Evolutionary conservation across 345 rosid genomes (phyloP), one percentile per base, ranked within the genome.

Genomic region (Bruguiera sexangula): DNA sequence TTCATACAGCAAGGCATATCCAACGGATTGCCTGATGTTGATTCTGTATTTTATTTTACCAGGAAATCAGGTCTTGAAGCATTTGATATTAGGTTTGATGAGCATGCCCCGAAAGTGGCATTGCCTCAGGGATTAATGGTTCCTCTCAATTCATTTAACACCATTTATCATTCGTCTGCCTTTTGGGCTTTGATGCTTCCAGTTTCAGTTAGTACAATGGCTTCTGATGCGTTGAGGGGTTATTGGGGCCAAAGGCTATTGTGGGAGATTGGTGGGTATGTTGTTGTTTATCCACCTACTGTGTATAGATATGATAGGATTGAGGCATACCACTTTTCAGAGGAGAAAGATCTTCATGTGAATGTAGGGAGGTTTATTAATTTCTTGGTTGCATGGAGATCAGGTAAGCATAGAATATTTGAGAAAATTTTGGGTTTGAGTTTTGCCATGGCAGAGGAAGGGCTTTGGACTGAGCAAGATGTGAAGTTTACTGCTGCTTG

Each of bases 131-230:
- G 99, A 50, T 68, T 85, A 56, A 92, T 96, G 99, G 96, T 86
- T 53, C 99, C 99, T 0, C 69, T 96, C 57, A 96, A 96, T 82
- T 96, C 99, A 0, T 90, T 96, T 59, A 95, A 95, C 39, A 95
- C 99, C 0, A 75, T 95, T 67, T 95, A 84, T 76, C 99, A 92
- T 76, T 95, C 98, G 4, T 69, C 99, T 0, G 99, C 99, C 1
- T 95, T 95, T 79, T 95, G 98, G 99, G 99, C 85, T 19, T 77
- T 95, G 82, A 95, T 95, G 99, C 98, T 95, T 66, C 99, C 99
- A 1, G 93, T 92, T 68, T 92, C 98, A 4, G 88, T 95, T 62
- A 96, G 99, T 65, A 79, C 96, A 0, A 96, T 96, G 99, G 99
- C 99, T 20, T 86, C 99, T 24, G 99, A 96, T 88, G 90, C 90